Base-by-base conservation (phyloP, 176 grass and related monocot genomes). In the Dactylis glomerata region DNA sequence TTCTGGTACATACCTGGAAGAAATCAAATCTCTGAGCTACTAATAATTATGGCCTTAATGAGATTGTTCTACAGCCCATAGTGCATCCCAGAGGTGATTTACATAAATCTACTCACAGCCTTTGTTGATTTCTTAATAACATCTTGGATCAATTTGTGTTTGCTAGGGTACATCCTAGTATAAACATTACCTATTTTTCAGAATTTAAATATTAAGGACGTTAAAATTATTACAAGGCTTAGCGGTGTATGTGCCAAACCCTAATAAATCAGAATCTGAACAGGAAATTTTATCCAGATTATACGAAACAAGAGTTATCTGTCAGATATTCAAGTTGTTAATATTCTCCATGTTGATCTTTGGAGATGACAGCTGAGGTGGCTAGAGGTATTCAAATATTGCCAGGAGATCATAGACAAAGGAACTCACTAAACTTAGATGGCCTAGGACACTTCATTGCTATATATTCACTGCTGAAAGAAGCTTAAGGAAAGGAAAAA, bases 1-100 rank as follows among this genome's bases (percentile, higher is more conserved):
- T 79, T 98, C 91, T 83, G 91, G 72, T 47, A 95, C 84, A 68
- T 98, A 98, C 68, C 96, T 98, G 91, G 82, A 93, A 89, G 58
- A 86, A 87, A 90, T 75, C 16, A 83, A 87, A 83, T 51, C 32
- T 73, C 71, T 83, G 46, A 79, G 74, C 19, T 38, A 79, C 50
- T 85, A 24, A 80, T 47, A 82, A 55, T 78, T 78, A 75, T 44
- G 24, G 24, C 28, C 20, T 13, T 38, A 57, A 40, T 77, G 52
- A 65, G 28, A 42, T 67, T 40, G 78, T 40, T 83, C 79, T 75
- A 67, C 46, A 83, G 4, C 33, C 50, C 23, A 86, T 30, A 79
- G 27, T n/a, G 73, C 72, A 80, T 75, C 55, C 41, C 33, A 47
- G 27, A n/a, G 78, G 22, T 55, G 61, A 22, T 14, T 76, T 82